These are phyloP conservation scores for Capsella rubella DNA, from an alignment of 441 rosid genomes.

Conservation along the genomic window DNA sequence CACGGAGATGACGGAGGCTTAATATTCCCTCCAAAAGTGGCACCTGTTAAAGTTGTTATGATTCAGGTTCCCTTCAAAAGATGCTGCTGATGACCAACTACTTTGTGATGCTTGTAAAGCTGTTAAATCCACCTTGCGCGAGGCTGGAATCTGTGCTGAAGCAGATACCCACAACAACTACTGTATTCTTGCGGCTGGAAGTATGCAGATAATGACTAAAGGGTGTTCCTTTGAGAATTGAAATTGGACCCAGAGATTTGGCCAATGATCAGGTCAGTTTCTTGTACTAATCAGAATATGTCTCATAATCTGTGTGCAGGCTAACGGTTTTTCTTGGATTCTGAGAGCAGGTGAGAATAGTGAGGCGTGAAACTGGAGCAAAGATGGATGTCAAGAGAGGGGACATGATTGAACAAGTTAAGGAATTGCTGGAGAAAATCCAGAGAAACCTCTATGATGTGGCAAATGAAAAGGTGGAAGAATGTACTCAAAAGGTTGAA, in stretches of 20 bases:
- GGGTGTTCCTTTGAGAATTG: not conserved
- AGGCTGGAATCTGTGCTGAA: not conserved
- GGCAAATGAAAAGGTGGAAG: not conserved
- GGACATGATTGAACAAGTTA: not conserved
- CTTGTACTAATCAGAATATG: too few species aligned
- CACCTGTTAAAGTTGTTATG: not conserved
- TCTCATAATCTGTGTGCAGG: too few species aligned
- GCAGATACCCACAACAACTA: not conserved
- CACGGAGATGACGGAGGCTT: not conserved
- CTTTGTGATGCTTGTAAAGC: not conserved
- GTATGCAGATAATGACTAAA: not conserved
- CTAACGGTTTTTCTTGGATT: too few species aligned
- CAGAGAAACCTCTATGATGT: not conserved
- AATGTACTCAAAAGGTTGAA: not conserved
- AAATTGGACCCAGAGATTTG: not conserved
- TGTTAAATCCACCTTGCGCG: not conserved
- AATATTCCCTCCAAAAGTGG: not conserved
- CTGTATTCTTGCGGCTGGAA: not conserved
- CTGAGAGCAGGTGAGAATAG: not conserved
- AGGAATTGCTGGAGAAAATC: not conserved
- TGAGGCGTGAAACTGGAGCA: not conserved
- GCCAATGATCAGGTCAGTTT: not conserved
- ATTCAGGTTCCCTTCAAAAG: not conserved
- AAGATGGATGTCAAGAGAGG: not conserved
- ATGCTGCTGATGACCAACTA: not conserved